A percentile compares a stretch with the other conserved stretches of the same genome.
phyloP scores from a whole-genome alignment of 768 basidiomycete species.

The Russula earlei region DNA sequence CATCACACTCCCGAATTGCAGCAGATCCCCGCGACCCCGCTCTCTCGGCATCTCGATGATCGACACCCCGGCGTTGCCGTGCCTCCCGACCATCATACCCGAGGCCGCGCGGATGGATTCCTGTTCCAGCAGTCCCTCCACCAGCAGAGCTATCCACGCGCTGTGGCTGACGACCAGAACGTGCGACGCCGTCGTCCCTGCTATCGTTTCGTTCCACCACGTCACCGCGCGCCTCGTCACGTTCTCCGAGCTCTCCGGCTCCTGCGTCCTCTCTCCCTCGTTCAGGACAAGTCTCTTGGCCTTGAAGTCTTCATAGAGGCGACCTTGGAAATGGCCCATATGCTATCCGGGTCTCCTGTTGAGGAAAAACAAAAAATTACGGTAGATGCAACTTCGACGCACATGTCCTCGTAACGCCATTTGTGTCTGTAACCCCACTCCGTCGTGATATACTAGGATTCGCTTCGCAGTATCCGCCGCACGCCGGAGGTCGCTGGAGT shows the following conservation, averaged over 20 bases:
- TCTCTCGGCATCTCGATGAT: constrained; percentile 42
- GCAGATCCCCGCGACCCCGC: constrained; percentile 32
- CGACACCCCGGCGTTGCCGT: constrained; percentile 49
- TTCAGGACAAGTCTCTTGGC: not conserved
- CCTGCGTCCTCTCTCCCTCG: constrained; percentile 8
- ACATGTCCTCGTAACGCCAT: constrained; percentile 59
- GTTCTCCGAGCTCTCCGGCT: constrained; percentile 8
- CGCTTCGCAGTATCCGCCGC: constrained; percentile 64
- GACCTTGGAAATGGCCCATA: constrained; percentile 56
- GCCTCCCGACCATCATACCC: constrained; percentile 27
- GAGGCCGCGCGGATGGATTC: constrained; percentile 31
- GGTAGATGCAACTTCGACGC: constrained; percentile 19
- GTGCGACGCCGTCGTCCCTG: constrained; percentile 12
- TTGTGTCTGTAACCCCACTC: constrained; percentile 34
- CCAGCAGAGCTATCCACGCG: constrained; percentile 47
- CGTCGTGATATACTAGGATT: constrained; percentile 48
- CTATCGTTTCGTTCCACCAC: constrained; percentile 54
- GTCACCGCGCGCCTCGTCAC: constrained; percentile 34
- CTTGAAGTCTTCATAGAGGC: constrained; percentile 6
- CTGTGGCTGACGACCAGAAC: constrained; percentile 61
- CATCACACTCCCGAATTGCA: constrained; percentile 44
- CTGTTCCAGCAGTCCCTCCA: constrained; percentile 38
- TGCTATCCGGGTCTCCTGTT: constrained; percentile 29
- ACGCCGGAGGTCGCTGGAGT: constrained; percentile 63
- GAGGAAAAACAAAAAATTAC: not conserved